Percentiles rank a stretch among this genome's conserved stretches.
These are phyloP conservation scores for Saccharomycopsis guyanensis DNA, from an alignment of 805 yeast species.

Conservation along the genomic window DNA sequence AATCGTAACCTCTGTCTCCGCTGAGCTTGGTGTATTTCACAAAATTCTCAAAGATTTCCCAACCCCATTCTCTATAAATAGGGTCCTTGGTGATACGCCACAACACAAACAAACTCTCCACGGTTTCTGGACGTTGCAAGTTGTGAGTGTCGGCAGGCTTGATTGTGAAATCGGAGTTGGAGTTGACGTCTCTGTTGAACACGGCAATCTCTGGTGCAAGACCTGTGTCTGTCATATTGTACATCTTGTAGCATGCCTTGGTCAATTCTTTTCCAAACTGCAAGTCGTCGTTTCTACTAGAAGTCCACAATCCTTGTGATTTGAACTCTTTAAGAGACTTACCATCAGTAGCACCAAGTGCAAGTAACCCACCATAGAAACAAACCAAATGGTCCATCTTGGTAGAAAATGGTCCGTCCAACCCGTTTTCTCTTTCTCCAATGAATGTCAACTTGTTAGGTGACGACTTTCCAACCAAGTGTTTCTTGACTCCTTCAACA, in stretches of 20 bases:
- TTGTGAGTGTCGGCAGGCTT: constrained; percentile 73
- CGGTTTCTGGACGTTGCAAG: constrained; percentile 90
- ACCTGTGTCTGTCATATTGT: constrained; percentile 66
- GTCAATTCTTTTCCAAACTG: constrained; percentile 67
- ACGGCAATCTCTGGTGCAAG: constrained; percentile 84
- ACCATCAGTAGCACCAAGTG: constrained; percentile 86
- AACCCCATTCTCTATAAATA: constrained; percentile 84
- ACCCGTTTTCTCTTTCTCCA: constrained; percentile 71
- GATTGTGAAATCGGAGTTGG: constrained; percentile 48
- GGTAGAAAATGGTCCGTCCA: constrained; percentile 48
- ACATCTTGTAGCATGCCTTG: constrained; percentile 78
- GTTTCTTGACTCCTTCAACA: constrained; percentile 66
- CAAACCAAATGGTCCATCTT: constrained; percentile 94
- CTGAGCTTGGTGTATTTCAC: constrained; percentile 48
- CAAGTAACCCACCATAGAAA: constrained; percentile 82
- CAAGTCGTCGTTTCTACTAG: constrained; percentile 53
- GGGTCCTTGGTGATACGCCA: constrained; percentile 75
- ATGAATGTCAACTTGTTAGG: constrained; percentile 61
- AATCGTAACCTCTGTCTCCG: constrained; percentile 46
- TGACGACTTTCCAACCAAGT: constrained; percentile 49
- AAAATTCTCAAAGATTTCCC: constrained; percentile 72
- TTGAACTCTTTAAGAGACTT: constrained; percentile 47
- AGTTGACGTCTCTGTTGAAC: constrained; percentile 50
- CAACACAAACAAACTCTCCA: constrained; percentile 75
- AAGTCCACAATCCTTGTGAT: constrained; percentile 48